Base-by-base conservation (phyloP, 2,329 filamentous ascomycete species). In the Colletotrichum orchidophilum region DNA sequence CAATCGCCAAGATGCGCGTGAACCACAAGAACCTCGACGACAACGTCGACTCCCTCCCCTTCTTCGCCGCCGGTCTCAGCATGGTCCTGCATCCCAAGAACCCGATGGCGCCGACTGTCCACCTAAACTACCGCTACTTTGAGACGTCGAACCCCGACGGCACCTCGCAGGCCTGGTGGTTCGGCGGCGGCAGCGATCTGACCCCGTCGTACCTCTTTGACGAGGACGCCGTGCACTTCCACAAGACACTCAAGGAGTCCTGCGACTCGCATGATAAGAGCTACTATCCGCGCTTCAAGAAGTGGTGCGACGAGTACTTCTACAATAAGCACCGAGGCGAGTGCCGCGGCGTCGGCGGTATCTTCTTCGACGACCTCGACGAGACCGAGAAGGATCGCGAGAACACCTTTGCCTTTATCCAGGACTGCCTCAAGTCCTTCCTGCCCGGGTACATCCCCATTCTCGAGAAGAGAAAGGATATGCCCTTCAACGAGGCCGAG, bases 271-370 rank as follows among this genome's bases (percentile, higher is more conserved):
- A 99, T 81, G 94, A 98, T 84, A 94, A 93, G 80, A 88, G 87
- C 46, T 99, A 98, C 86, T 99, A 97, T 81, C 92, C 94, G 13
- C 91, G 91, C 63, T 99, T 98, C 88, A 99, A 99, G 86, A 92
- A 93, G 79, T 99, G 96, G 96, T 99, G 96, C 81, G 96, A 99
- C 81, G 91, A 97, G 77, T 99, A 99, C 85, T 99, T 99, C 83
- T 92, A 88, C 85, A 93, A 98, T 82, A 96, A 95, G 80, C 96
- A 99, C 84, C 91, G 96, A 57, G 89, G 90, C 70, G 96, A 99
- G 84, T 87, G 90, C 57, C 92, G 96, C 59, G 96, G 96, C 67
- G 85, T 99, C 39, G 96, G 96, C 63, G 96, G 96, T 64, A 98
- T 99, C 82, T 99, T 99, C 89, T 99, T 99, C 78, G 96, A 99